A percentile compares a stretch with the other conserved stretches of the same genome.
phyloP scores from a whole-genome alignment of 164 flowering plant species.

The Chimonanthus praecox region DNA sequence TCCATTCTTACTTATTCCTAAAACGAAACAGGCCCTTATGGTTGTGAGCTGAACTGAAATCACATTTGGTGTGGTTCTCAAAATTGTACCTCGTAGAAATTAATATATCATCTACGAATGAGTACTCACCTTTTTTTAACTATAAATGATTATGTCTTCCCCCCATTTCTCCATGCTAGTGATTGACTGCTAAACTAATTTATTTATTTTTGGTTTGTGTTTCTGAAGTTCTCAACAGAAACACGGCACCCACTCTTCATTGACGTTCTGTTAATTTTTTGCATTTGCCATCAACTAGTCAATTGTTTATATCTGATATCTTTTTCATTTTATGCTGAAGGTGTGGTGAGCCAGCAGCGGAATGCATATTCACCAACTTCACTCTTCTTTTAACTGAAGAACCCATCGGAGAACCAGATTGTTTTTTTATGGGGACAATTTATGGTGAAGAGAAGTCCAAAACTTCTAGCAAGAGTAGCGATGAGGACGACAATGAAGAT shows the following conservation, averaged over 20 bases:
- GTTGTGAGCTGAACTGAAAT: no score
- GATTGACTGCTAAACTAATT: background rate
- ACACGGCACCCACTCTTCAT: background rate
- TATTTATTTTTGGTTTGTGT: background rate
- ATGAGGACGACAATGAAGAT: slow-evolving; percentile 43
- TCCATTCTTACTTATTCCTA: no score
- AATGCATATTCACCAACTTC: slow-evolving; percentile 68
- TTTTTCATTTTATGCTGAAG: slow-evolving; percentile 28
- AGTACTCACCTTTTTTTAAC: no score
- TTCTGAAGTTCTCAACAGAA: background rate
- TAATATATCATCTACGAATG: no score
- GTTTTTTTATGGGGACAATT: slow-evolving; percentile 43
- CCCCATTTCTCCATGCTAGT: background rate
- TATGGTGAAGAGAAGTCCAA: slow-evolving; percentile 40
- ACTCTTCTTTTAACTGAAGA: slow-evolving; percentile 71
- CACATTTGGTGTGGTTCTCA: no score
- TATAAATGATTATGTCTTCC: background rate
- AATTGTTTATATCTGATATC: slow-evolving; percentile 3
- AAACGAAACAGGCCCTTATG: no score
- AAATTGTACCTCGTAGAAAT: no score
- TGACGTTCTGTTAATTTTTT: background rate
- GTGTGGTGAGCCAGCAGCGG: slow-evolving; percentile 77
- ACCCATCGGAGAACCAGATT: slow-evolving; percentile 63
- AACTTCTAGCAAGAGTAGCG: slow-evolving; percentile 15
- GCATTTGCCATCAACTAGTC: background rate